Evolutionary conservation across 371 early-diverging fungal species (phyloP), one percentile per base, ranked within the genome.

Genomic region (Apophysomyces sp.): DNA sequence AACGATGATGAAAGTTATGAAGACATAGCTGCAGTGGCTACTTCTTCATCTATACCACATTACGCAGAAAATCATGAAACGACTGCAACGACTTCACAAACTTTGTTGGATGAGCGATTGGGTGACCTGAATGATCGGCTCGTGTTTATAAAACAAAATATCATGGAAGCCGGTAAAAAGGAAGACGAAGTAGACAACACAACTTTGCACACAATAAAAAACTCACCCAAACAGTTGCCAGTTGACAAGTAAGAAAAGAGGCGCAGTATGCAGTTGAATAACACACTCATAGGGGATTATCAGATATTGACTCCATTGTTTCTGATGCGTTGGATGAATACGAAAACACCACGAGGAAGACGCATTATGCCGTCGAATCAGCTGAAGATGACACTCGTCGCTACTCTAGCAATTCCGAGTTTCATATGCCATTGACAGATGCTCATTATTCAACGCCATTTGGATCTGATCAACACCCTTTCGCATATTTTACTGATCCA

Each of bases 111-210:
- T 37, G 69, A 73, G 24, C 55, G 54, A 54, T 37, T 79, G 36
- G 70, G 71, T n/a, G 73, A 74, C 49, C 52, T 76, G 51, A 76
- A 72, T 1, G 77, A 79, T 21, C 74, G 76, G 44, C 52, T 79
- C 9, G 27, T 53, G 3, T 76, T 60, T 37, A 76, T 79, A 21
- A 69, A 74, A 63, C 54, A 71, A 13, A 76, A 72, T 36, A 74
- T 76, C 9, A 73, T 71, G 58, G 55, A 73, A 11, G 66, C 67
- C 36, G 40, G 52, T 27, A 51, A 62, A 60, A 37, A 56, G 12
- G 57, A 61, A 2, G 44, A 68, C 24, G 49, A 64, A 53, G 34
- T 44, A 18, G 62, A 68, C 30, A 57, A 40, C n/a, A 65, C 63
- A 24, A 73, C 74, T 5, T 29, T 65, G 24, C 59, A 44, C 18